Percentiles rank a stretch among this genome's conserved stretches.
Conservation (phyloP, 768 basidiomycete species). For the Panaeolus papilionaceus region DNA sequence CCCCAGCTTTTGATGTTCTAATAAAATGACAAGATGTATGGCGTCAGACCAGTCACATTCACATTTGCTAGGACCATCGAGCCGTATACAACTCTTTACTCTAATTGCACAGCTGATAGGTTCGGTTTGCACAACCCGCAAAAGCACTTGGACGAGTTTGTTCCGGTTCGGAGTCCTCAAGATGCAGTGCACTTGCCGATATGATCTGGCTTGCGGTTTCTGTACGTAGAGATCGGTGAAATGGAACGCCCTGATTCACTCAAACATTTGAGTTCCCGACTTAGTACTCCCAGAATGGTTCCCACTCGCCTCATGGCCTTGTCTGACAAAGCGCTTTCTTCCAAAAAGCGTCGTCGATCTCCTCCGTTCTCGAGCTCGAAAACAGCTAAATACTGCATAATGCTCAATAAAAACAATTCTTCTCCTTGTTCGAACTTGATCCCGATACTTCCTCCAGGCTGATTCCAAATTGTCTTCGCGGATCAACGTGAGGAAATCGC, state of each 20-base stretch:
- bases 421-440: slow-evolving; percentile 21
- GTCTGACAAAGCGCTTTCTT: slow-evolving; percentile 25
- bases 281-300: slow-evolving; percentile 23
- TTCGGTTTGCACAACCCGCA: slow-evolving; percentile 8
- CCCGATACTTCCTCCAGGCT: slow-evolving; percentile 22
- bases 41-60: neutral
- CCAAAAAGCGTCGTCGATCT: slow-evolving; percentile 22
- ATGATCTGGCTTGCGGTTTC: slow-evolving; percentile 26
- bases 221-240: slow-evolving; percentile 35
- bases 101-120: slow-evolving; percentile 1
- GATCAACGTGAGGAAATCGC: slow-evolving; percentile 47
- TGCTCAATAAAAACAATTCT: slow-evolving; percentile 19
- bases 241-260: slow-evolving; percentile 34
- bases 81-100: neutral
- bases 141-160: neutral
- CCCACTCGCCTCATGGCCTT: slow-evolving; percentile 30
- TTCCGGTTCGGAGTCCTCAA: slow-evolving; percentile 13
- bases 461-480: slow-evolving; percentile 33
- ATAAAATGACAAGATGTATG: neutral
- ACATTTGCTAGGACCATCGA: slow-evolving; percentile 9
- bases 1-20: neutral
- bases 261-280: slow-evolving; percentile 29
- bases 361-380: slow-evolving; percentile 20
- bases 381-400: slow-evolving; percentile 32
- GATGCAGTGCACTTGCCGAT: slow-evolving; percentile 13